Conservation (phyloP, 1,284 basidiomycete species). For the Ganoderma boninense region DNA sequence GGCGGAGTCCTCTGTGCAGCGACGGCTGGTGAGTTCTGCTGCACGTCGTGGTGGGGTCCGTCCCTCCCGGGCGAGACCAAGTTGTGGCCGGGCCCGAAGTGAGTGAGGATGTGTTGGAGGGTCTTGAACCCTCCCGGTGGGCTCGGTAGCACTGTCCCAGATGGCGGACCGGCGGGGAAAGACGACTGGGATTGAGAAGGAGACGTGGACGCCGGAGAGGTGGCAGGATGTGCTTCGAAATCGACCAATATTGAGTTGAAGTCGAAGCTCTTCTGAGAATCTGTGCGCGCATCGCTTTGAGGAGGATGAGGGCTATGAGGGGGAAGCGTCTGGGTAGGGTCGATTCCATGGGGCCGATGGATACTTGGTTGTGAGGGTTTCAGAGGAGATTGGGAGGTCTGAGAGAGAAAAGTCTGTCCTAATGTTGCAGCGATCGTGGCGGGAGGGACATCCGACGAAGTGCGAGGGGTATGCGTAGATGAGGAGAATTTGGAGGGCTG, state of each 20-base stretch:
- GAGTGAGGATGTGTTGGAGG: background rate
- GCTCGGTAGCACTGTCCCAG: background rate
- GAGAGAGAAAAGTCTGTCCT: background rate
- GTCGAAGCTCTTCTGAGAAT: conserved; percentile 11
- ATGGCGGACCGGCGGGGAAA: background rate
- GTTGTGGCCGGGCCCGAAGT: background rate
- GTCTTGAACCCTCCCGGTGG: background rate
- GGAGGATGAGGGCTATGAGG: background rate
- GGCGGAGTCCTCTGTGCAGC: background rate
- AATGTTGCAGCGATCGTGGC: background rate
- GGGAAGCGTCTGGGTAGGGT: background rate
- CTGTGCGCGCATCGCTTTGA: background rate
- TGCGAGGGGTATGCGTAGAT: background rate
- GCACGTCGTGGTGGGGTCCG: background rate
- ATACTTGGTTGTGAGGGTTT: background rate
- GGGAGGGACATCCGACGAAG: background rate
- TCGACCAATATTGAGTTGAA: conserved; percentile 3
- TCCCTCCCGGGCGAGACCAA: background rate
- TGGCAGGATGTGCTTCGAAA: conserved; percentile 8
- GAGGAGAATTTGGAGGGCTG: background rate
- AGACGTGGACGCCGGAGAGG: background rate
- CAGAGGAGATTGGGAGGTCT: background rate
- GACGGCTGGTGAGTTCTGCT: background rate
- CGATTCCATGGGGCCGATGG: background rate
- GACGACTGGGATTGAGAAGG: background rate